Percentiles rank a stretch among this genome's conserved stretches.
These are phyloP conservation scores for Daldinia bambusicola DNA, from an alignment of 495 filamentous ascomycete species.

Conservation along the genomic window DNA sequence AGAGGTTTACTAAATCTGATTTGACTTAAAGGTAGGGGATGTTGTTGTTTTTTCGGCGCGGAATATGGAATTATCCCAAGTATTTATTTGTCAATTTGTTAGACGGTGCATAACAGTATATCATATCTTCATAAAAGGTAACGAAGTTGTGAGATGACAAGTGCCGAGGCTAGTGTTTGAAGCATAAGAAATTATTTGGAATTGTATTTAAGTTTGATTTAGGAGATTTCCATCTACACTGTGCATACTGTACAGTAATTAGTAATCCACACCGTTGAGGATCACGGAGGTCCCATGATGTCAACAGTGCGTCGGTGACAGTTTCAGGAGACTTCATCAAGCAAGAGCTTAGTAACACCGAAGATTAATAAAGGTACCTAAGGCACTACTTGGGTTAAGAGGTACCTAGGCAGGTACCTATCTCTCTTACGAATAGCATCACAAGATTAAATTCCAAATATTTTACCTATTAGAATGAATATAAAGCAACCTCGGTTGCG, in stretches of 20 bases:
- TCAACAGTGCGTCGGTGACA: slow-evolving; percentile 11
- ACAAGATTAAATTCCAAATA: slow-evolving; percentile 31
- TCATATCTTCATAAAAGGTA: not conserved
- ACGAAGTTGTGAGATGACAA: not conserved
- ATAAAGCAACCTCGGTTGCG: slow-evolving; percentile 19
- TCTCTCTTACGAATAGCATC: slow-evolving; percentile 1
- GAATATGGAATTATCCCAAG: not conserved
- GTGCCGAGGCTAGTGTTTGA: not conserved
- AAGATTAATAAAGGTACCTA: too few species aligned
- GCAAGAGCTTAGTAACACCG: slow-evolving; percentile 1
- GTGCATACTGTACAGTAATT: not conserved
- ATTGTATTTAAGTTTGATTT: not conserved
- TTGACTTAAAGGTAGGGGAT: not conserved
- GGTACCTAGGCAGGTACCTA: too few species aligned
- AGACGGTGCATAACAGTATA: too few species aligned
- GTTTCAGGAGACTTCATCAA: slow-evolving; percentile 1
- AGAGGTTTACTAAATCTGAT: not conserved
- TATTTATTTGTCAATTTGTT: not conserved
- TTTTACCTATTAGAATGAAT: slow-evolving; percentile 27
- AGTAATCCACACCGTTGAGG: not conserved
- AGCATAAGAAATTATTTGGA: not conserved
- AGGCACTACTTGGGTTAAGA: too few species aligned
- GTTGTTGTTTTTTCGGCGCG: not conserved
- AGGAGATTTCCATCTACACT: not conserved
- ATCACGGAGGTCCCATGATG: slow-evolving; percentile 9